Conservation (phyloP, 441 rosid species). For the Erodium texanum region DNA sequence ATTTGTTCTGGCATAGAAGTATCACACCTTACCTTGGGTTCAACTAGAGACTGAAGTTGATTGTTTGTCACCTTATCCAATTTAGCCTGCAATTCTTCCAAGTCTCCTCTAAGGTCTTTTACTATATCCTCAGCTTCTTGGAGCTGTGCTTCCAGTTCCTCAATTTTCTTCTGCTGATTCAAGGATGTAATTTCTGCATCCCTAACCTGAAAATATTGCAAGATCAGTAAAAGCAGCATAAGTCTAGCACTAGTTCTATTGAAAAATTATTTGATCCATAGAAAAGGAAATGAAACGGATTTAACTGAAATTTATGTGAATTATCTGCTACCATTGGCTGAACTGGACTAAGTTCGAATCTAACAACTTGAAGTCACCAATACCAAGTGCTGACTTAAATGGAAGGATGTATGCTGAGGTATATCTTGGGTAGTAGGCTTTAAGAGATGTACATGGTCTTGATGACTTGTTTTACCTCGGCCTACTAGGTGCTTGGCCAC, state of each 20-base stretch:
- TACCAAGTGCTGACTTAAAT: background rate
- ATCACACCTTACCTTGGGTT: conserved; percentile 19
- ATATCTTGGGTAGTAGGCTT: no score
- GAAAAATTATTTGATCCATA: background rate
- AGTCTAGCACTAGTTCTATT: background rate
- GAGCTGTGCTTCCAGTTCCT: conserved; percentile 83
- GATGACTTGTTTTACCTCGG: no score
- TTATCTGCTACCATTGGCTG: background rate
- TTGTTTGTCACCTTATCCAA: conserved; percentile 29
- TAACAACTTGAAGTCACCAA: background rate
- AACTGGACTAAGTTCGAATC: background rate
- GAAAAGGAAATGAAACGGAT: background rate
- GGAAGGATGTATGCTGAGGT: no score
- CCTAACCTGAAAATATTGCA: conserved; percentile 34
- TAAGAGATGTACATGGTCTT: no score
- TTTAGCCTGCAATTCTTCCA: conserved; percentile 57
- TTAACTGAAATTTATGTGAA: background rate
- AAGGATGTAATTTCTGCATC: conserved; percentile 50
- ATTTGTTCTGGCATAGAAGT: conserved; percentile 16
- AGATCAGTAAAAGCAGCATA: conserved; percentile 1
- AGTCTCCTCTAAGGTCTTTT: conserved; percentile 69
- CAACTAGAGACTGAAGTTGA: conserved; percentile 20
- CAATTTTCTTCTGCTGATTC: conserved; percentile 57
- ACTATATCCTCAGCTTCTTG: conserved; percentile 90
- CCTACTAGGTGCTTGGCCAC: no score